Conservation (phyloP, 768 basidiomycete genomes). For the Kwoniella bestiolae region DNA sequence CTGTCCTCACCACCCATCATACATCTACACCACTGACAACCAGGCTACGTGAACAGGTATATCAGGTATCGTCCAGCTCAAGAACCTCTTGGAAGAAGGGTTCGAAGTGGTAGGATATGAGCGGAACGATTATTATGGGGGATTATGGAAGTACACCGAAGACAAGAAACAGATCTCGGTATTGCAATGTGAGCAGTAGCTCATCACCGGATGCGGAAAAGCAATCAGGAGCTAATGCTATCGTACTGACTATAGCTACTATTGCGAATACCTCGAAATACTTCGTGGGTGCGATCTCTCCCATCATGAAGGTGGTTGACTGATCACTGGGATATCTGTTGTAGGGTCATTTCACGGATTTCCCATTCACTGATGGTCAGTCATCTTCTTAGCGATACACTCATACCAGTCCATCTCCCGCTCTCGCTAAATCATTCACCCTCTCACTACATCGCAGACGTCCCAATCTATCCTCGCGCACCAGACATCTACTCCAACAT, state of each 20-base stretch:
- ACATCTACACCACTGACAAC: neutral
- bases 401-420: neutral
- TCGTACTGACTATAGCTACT: neutral
- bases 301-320: neutral
- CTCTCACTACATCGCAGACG: constrained; percentile 3
- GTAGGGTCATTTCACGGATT: constrained; percentile 20
- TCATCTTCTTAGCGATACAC: neutral
- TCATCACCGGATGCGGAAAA: too few relatives aligned
- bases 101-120: constrained; percentile 23
- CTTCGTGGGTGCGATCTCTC: constrained; percentile 9
- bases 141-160: constrained; percentile 17
- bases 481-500: constrained; percentile 12
- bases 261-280: constrained; percentile 20
- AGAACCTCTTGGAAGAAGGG: constrained; percentile 24
- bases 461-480: constrained; percentile 17
- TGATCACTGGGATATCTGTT: neutral
- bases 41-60: too few relatives aligned
- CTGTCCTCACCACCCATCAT: neutral
- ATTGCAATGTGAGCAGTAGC: constrained; percentile 26
- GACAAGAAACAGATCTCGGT: constrained; percentile 13
- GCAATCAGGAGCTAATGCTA: neutral
- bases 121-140: constrained; percentile 19
- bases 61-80: constrained; percentile 20
- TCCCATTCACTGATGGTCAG: constrained; percentile 15
- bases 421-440: neutral